Base-by-base conservation (phyloP, 23 red algal species). In the Gracilaria caudata region DNA sequence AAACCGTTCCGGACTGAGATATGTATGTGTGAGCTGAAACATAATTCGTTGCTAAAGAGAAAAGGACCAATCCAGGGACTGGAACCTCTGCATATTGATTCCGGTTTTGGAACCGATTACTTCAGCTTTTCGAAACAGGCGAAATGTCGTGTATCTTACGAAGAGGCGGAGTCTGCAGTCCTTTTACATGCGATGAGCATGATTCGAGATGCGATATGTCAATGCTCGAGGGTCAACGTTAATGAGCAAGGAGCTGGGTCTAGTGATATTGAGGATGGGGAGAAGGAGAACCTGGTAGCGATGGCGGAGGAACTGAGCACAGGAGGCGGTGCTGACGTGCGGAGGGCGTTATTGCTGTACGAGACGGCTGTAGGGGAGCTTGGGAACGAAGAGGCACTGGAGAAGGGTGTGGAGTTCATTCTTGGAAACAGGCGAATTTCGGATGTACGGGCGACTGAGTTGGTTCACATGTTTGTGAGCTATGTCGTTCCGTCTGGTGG, bases 1-100 rank as follows among this genome's bases (percentile, higher is more conserved):
- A 68, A 38, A 68, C 64, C 64, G 6, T 68, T 68, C 23, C 64
- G 64, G 35, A 38, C 64, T 35, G 64, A 68, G 64, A 68, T 68
- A 10, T 68, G 30, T 25, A 68, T 68, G 30, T 32, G 4, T 38
- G 64, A 68, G 17, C 33, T 68, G 64, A 34, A 68, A 17, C 32
- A 25, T 10, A 68, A 38, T 17, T 34, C 32, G 64, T 19, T 68
- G 64, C 28, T 68, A 25, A 68, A 36, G 34, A 38, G 34, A 68
- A 68, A 25, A 35, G 4, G 9, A 38, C 13, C 29, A 38, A 68
- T 68, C 33, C 64, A 36, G 28, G 3, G 6, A 4, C 3, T 37
- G 23, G 12, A 8, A 38, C 23, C 64, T 13, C 2, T 8, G 35
- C 4, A 5, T 35, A 4, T 68, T 7, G 6, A 36, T 10, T 36